phyloP scores from a whole-genome alignment of 1,284 basidiomycete genomes.

The Apiotrichum mycotoxinovorans region DNA sequence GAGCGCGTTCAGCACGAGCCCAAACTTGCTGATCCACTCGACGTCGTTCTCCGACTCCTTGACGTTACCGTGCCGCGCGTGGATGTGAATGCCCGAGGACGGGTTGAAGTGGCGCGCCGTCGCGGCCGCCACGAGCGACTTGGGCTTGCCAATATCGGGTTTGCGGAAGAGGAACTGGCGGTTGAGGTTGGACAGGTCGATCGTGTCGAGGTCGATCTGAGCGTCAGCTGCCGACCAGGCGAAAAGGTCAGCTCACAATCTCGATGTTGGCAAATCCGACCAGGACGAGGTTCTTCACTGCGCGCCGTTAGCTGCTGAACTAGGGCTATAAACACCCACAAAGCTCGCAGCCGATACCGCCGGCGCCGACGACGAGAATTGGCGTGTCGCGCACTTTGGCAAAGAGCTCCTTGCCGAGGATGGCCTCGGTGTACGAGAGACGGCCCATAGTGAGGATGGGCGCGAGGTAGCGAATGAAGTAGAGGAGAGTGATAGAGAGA shows the following conservation, averaged over 20 bases:
- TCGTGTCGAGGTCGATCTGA: slow-evolving; percentile 95
- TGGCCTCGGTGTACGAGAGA: slow-evolving; percentile 50
- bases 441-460: slow-evolving; percentile 30
- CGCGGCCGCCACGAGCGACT: slow-evolving; percentile 86
- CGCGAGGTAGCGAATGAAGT: background rate
- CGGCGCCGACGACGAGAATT: slow-evolving; percentile 89
- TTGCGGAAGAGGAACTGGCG: slow-evolving; percentile 97
- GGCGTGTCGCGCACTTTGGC: slow-evolving; percentile 56
- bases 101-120: slow-evolving; percentile 91
- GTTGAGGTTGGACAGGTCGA: slow-evolving; percentile 97
- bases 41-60: slow-evolving; percentile 90
- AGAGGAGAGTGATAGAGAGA: background rate
- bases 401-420: slow-evolving; percentile 69
- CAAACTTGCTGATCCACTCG: slow-evolving; percentile 83
- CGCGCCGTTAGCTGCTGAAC: background rate
- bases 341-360: slow-evolving; percentile 96
- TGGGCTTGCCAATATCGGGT: slow-evolving; percentile 95
- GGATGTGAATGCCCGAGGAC: slow-evolving; percentile 63
- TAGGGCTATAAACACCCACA: slow-evolving; percentile 56
- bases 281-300: slow-evolving; percentile 94
- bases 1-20: slow-evolving; percentile 91
- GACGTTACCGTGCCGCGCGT: slow-evolving; percentile 90
- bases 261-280: slow-evolving; percentile 91
- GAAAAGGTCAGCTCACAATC: slow-evolving; percentile 46
- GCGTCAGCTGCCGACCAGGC: background rate